Evolutionary conservation across 371 early-diverging fungal species (phyloP), one percentile per base, ranked within the genome.

Genomic region (Mucor saturninus): DNA sequence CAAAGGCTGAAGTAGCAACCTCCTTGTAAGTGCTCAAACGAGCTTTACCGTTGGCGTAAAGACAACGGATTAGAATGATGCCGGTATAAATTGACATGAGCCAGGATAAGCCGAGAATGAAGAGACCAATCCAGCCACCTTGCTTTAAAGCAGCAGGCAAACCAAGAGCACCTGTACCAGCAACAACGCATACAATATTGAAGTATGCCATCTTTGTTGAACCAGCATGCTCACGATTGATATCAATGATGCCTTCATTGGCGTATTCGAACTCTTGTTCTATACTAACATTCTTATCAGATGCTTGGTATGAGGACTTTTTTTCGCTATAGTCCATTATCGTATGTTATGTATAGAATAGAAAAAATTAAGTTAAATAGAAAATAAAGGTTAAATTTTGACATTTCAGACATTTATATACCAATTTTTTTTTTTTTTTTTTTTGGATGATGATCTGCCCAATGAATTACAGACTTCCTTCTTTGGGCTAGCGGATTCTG

Each of bases 61-160:
- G 69, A 62, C 73, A 76, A 13, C 63, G 66, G 13, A 73, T 56
- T 53, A 80, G 56, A 15, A 80, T 73, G 26, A 75, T 65, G 49
- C 75, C 77, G n/a, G 73, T 71, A 52, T 80, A 80, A 42, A 88
- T 72, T 40, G 93, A 88, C 69, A 93, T 90, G 14, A 79, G 61
- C 57, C 91, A 92, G 10, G 92, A 85, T 30, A 94, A 76, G 14
- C 87, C 73, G n/a, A 96, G 79, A 60, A 94, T 82, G 14, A 86
- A 37, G 2, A 92, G 57, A 43, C 90, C 91, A 29, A 89, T 65
- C 95, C 95, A 95, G n/a, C 94, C 94, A 43, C 90, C 89, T 60
- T 90, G 86, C 29, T 77, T 83, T 28, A 96, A 76, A 15, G 94
- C 91, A 56, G 82, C 87, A 14, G 94, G 93, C 7, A 95, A 80